These are phyloP conservation scores for Pisolithus orientalis DNA, from an alignment of 768 basidiomycete species.

Conservation along the genomic window DNA sequence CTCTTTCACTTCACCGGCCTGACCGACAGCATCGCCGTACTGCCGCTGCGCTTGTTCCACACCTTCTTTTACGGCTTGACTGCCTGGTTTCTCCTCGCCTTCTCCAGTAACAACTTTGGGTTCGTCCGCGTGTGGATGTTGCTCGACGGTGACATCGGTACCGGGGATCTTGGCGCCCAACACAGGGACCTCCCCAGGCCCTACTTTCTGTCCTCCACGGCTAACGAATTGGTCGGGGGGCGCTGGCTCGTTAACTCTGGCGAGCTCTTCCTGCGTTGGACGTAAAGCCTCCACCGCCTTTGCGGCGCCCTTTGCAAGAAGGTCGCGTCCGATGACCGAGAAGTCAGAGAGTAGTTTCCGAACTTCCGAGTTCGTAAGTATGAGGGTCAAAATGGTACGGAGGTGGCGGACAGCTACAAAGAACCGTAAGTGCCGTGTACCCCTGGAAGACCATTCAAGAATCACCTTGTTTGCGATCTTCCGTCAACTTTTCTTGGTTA, in stretches of 20 bases:
- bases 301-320: constrained; percentile 66
- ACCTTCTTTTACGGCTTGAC: constrained; percentile 16
- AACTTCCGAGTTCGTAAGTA: constrained; percentile 90
- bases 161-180: constrained; percentile 42
- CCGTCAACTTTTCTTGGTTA: constrained; percentile 43
- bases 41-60: constrained; percentile 12
- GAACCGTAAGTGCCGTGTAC: neutral
- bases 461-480: constrained; percentile 62
- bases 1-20: constrained; percentile 7
- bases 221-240: constrained; percentile 59
- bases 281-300: constrained; percentile 66
- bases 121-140: constrained; percentile 48
- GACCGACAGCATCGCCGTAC: neutral
- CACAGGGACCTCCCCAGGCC: constrained; percentile 41
- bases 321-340: constrained; percentile 71
- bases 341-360: constrained; percentile 84
- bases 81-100: constrained; percentile 27
- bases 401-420: constrained; percentile 73
- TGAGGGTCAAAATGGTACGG: constrained; percentile 78
- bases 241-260: constrained; percentile 61
- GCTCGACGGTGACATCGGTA: constrained; percentile 35
- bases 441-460: neutral
- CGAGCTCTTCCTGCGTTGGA: constrained; percentile 57
- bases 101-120: constrained; percentile 27
- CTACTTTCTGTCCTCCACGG: constrained; percentile 34